Conservation (phyloP, 176 grass and related monocot genomes). For the Cenchrus americanus region DNA sequence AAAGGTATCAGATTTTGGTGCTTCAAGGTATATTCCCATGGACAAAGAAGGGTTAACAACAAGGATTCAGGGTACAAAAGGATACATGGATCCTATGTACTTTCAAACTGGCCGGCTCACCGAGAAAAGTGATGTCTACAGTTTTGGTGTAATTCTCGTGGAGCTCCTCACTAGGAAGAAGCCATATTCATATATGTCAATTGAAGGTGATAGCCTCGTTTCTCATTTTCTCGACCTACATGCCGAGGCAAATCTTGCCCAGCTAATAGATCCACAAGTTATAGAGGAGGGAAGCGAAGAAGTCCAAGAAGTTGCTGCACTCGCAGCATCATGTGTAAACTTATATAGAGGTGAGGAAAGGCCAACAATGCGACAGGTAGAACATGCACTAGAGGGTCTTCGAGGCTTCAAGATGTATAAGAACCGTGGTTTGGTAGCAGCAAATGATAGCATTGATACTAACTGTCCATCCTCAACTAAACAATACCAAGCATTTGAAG, state of each 20-base stretch:
- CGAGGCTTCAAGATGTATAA: no score
- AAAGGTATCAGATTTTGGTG: constrained; percentile 5
- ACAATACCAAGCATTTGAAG: not conserved
- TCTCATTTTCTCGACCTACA: not conserved
- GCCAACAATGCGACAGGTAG: no score
- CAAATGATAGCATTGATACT: not conserved
- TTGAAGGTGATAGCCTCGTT: not conserved
- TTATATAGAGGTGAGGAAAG: not conserved
- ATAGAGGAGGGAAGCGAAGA: not conserved
- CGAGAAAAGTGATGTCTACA: not conserved
- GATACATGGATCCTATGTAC: constrained; percentile 6
- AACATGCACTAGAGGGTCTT: no score
- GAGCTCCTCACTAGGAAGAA: not conserved
- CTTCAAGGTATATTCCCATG: not conserved
- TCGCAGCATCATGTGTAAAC: not conserved
- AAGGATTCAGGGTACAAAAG: not conserved
- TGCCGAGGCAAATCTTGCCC: not conserved
- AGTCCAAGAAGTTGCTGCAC: not conserved
- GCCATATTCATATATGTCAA: not conserved
- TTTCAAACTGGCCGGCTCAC: not conserved
- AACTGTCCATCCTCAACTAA: not conserved
- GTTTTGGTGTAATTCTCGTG: not conserved
- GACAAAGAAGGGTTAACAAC: not conserved
- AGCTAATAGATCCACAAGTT: not conserved
- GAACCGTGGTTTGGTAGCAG: not conserved